Evolutionary conservation across 1,139 yeast genomes (phyloP), one percentile per base, ranked within the genome.

Genomic region (Yamadazyma kanchanaburiensis): DNA sequence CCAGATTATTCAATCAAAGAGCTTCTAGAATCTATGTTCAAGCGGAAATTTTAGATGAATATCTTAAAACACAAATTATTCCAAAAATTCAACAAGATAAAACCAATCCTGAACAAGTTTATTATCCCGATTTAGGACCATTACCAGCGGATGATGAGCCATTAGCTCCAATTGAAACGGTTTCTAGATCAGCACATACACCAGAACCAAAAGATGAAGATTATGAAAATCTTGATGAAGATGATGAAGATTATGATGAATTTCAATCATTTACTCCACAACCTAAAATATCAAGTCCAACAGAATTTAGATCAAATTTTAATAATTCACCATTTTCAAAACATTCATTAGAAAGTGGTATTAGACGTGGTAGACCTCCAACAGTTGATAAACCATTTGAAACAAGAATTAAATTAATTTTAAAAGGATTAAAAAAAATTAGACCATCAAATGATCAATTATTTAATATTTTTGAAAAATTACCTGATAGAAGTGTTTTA

Each of bases 341-440:
- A 4, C 8, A n/a, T n/a, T 18, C 33, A 4, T 21, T 31, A 15
- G 84, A 77, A 39, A 69, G 76, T 32, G 82, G 88, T 41, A 77
- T 77, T 31, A 80, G 86, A 55, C 71, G 97, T 49, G 96, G 96
- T 24, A 76, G 96, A 49, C 97, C 97, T 6, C 97, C 97, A 1
- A 85, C 89, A 32, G 94, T 89, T 34, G 97, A 89, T 55, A 80
- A 84, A 47, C 96, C 96, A 4, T 89, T 83, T 56, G 96, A 91
- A 58, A 88, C 87, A 46, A 71, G 96, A 40, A 88, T 89, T 53
- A 89, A 89, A 55, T 79, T 86, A 40, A 80, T 91, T 25, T 64
- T 89, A 65, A 80, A 94, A 51, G 80, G 78, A 28, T 69, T 91
- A 48, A 84, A 87, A 47, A 84, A 84, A 50, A 79, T 83, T 36